These are phyloP conservation scores for Eragrostis curvula DNA, from an alignment of 176 grass and related monocot species.

Conservation along the genomic window DNA sequence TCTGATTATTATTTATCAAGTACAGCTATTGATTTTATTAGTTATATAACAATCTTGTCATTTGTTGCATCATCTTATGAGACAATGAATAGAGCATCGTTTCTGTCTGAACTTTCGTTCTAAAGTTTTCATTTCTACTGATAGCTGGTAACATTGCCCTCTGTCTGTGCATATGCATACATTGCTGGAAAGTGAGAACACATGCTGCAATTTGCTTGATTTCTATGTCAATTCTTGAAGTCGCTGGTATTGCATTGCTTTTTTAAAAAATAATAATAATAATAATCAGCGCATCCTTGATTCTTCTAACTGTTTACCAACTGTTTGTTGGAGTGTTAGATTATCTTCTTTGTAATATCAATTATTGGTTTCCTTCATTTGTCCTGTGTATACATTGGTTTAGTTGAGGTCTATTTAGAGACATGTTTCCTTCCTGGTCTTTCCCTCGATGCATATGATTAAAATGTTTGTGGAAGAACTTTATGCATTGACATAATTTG, in stretches of 20 bases:
- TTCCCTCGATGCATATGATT: not conserved
- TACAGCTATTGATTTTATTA: not conserved
- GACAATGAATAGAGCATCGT: not conserved
- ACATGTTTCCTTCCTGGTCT: conserved; percentile 1
- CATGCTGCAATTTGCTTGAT: not conserved
- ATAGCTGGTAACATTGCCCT: conserved; percentile 4
- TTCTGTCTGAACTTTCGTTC: not conserved
- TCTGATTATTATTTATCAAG: conserved; percentile 19
- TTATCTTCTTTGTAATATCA: not conserved
- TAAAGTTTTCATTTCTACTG: conserved; percentile 12
- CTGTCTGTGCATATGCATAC: not conserved
- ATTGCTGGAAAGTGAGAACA: not conserved
- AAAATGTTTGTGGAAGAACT: not conserved
- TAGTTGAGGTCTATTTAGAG: not conserved
- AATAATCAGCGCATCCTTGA: not conserved
- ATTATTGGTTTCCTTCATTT: not conserved
- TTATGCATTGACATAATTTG: not conserved
- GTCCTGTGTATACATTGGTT: not conserved
- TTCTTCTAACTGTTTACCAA: conserved; percentile 3
- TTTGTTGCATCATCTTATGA: not conserved
- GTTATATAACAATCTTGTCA: not conserved
- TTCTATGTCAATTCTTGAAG: not conserved
- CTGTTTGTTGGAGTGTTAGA: not conserved
- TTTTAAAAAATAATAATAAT: too few relatives aligned
- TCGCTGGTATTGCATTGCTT: not conserved